Conservation (phyloP, 2,329 filamentous ascomycete genomes). For the Neopestalotiopsis clavispora region DNA sequence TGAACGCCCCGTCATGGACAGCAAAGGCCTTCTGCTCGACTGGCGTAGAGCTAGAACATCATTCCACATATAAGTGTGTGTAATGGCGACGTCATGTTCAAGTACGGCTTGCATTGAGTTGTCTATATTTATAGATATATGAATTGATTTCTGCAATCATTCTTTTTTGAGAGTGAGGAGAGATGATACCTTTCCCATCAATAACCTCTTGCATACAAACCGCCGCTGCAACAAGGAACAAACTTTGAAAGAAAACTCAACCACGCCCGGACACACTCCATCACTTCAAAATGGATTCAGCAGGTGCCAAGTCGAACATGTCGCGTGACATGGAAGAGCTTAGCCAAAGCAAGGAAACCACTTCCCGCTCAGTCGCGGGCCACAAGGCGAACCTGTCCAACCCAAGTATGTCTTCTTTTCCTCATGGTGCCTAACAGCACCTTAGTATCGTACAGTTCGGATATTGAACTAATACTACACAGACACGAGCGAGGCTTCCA, state of each 20-base stretch:
- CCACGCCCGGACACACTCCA: neutral
- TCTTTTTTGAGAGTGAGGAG: no score
- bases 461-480: no score
- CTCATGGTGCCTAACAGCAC: no score
- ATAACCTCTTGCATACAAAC: no score
- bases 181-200: no score
- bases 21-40: neutral
- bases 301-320: constrained; percentile 43
- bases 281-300: constrained; percentile 35
- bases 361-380: constrained; percentile 35
- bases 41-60: neutral
- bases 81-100: no score
- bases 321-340: constrained; percentile 48
- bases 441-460: no score
- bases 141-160: no score
- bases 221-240: neutral
- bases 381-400: constrained; percentile 55
- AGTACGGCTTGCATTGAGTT: no score
- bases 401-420: constrained; percentile 40
- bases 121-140: no score
- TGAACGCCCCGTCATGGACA: neutral
- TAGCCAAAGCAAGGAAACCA: constrained; percentile 33
- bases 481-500: constrained; percentile 51
- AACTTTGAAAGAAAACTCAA: neutral
- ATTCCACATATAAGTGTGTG: no score